These are phyloP conservation scores for Beauveria medogensis DNA, from an alignment of 2,329 filamentous ascomycete species.

Conservation along the genomic window DNA sequence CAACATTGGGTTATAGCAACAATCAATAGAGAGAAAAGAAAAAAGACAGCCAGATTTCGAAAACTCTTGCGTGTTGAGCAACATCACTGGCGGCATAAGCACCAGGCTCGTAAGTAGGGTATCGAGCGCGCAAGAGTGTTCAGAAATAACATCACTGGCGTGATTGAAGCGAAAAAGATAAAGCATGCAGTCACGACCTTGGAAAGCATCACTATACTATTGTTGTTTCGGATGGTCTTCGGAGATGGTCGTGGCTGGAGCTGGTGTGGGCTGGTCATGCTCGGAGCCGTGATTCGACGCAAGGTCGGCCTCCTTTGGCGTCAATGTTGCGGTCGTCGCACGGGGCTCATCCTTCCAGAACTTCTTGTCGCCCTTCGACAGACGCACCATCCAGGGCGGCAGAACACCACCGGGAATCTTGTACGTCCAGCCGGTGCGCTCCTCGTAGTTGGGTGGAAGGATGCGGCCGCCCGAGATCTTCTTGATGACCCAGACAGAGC, in stretches of 20 bases:
- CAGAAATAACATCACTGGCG: constrained; percentile 13
- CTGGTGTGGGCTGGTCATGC: not conserved
- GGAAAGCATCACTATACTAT: not conserved
- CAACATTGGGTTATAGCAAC: too few relatives aligned
- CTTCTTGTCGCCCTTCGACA: constrained; percentile 58
- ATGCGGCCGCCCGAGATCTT: constrained; percentile 59
- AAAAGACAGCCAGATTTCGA: constrained; percentile 10
- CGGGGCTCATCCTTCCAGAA: constrained; percentile 51
- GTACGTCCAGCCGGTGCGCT: constrained; percentile 76
- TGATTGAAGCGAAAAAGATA: not conserved
- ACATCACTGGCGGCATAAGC: constrained; percentile 7
- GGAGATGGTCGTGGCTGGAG: not conserved
- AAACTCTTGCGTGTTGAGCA: constrained; percentile 8
- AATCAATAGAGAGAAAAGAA: not conserved
- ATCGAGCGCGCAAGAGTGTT: constrained; percentile 9
- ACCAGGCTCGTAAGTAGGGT: constrained; percentile 7
- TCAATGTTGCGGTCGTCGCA: not conserved
- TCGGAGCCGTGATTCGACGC: constrained; percentile 5
- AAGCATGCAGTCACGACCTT: not conserved
- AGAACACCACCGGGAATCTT: constrained; percentile 66
- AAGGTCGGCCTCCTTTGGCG: constrained; percentile 9
- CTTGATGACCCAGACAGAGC: constrained; percentile 59
- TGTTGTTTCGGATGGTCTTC: not conserved
- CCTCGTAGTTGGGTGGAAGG: constrained; percentile 63
- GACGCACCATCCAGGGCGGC: constrained; percentile 63